Conservation (phyloP, 768 basidiomycete species). For the Tricholomella constricta region DNA sequence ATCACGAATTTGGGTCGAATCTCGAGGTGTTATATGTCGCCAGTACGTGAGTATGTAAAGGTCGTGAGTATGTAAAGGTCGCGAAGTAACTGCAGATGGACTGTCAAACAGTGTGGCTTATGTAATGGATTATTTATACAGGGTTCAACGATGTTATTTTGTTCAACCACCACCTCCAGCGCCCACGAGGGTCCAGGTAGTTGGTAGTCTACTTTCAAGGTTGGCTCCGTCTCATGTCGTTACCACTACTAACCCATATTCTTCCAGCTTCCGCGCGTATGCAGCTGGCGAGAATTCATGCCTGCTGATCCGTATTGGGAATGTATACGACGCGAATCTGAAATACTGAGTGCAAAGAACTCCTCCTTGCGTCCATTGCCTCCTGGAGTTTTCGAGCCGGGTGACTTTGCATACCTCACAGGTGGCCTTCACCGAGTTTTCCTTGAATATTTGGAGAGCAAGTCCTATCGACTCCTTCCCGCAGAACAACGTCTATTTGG, state of each 20-base stretch:
- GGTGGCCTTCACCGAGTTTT: conserved; percentile 26
- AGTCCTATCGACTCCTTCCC: conserved; percentile 21
- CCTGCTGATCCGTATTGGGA: conserved; percentile 19
- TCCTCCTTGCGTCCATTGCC: not conserved
- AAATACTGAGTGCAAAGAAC: not conserved
- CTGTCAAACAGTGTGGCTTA: too few relatives aligned
- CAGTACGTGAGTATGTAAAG: not conserved
- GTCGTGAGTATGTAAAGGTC: too few relatives aligned
- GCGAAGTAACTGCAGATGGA: too few relatives aligned
- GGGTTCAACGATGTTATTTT: too few relatives aligned
- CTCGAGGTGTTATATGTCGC: not conserved
- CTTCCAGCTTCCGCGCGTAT: conserved; percentile 5
- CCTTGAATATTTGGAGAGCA: conserved; percentile 19
- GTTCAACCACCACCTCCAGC: not conserved
- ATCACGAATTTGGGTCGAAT: not conserved
- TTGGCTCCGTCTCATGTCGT: not conserved
- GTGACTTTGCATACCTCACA: conserved; percentile 26
- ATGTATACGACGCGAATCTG: conserved; percentile 14
- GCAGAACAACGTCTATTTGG: conserved; percentile 17
- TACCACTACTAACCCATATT: not conserved
- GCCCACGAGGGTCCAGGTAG: not conserved
- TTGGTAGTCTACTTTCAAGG: not conserved
- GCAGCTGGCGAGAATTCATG: conserved; percentile 12
- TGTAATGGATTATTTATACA: too few relatives aligned
- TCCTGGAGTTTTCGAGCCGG: conserved; percentile 23